These are phyloP conservation scores for Gaertneriomyces semiglobifer DNA, from an alignment of 192 early-diverging fungal species.

Conservation along the genomic window DNA sequence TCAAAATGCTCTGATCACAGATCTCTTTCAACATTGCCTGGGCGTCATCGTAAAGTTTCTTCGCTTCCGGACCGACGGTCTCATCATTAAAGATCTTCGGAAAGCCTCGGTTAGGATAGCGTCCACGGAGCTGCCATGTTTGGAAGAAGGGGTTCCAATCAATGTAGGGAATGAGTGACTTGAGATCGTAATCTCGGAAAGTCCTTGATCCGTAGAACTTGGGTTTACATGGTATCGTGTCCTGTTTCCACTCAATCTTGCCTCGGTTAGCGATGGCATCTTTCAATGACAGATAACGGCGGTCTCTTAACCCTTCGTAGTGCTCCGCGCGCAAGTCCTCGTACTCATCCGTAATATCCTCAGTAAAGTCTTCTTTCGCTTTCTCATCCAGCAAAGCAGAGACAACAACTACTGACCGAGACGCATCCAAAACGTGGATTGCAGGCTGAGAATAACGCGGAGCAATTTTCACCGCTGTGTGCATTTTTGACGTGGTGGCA, in stretches of 20 bases:
- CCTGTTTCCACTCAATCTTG: conserved; percentile 68
- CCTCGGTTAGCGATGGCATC: conserved; percentile 64
- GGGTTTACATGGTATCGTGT: conserved; percentile 72
- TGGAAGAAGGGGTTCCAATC: conserved; percentile 99
- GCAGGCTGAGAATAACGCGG: conserved; percentile 79
- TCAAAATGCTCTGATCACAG: conserved; percentile 68
- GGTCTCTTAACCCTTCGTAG: conserved; percentile 86
- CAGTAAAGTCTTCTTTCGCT: conserved; percentile 77
- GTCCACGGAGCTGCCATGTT: conserved; percentile 93
- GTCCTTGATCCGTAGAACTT: conserved; percentile 77
- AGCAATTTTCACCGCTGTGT: conserved; percentile 95
- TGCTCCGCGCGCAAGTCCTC: conserved; percentile 90
- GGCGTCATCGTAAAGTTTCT: conserved; percentile 85
- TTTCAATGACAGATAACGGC: conserved; percentile 67
- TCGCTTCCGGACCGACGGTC: conserved; percentile 76
- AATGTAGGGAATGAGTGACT: conserved; percentile 74
- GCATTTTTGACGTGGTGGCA: conserved; percentile 93
- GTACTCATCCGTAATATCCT: conserved; percentile 89
- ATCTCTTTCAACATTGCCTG: conserved; percentile 74
- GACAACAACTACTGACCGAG: conserved; percentile 86
- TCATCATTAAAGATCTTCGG: conserved; percentile 98
- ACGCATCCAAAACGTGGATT: conserved; percentile 88
- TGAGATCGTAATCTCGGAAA: conserved; percentile 67
- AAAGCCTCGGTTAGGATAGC: conserved; percentile 94
- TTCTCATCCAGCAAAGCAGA: conserved; percentile 78